Conservation (phyloP, 768 basidiomycete genomes). For the Termitomyces eurrhizus region DNA sequence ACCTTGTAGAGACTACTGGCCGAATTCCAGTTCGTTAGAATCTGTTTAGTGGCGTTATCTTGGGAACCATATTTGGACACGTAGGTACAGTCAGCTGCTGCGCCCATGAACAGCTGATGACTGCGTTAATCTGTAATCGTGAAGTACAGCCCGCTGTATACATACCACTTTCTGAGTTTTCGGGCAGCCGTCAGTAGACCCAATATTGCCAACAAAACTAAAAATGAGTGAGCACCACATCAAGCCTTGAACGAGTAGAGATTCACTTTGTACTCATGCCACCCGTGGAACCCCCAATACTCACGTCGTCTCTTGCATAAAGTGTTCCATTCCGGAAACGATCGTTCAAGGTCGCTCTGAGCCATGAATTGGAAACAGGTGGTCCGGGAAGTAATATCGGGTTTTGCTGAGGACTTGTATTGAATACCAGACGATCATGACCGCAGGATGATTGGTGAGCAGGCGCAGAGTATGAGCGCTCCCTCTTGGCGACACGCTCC, state of each 20-base stretch:
- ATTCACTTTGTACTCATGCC: slow-evolving; percentile 53
- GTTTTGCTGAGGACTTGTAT: slow-evolving; percentile 53
- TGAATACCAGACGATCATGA: slow-evolving; percentile 68
- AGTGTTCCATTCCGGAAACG: slow-evolving; percentile 30
- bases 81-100: slow-evolving; percentile 86
- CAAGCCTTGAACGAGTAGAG: neutral
- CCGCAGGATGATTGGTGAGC: slow-evolving; percentile 44
- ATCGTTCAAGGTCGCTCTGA: slow-evolving; percentile 37
- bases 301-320: slow-evolving; percentile 52
- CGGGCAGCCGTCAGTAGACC: slow-evolving; percentile 68
- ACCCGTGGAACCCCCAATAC: slow-evolving; percentile 37
- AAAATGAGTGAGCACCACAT: slow-evolving; percentile 2
- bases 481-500: slow-evolving; percentile 30
- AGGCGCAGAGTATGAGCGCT: slow-evolving; percentile 22
- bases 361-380: slow-evolving; percentile 26
- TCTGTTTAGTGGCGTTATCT: slow-evolving; percentile 66
- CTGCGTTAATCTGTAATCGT: neutral
- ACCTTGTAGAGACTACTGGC: slow-evolving; percentile 72
- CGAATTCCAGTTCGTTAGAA: slow-evolving; percentile 78
- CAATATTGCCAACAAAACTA: slow-evolving; percentile 71
- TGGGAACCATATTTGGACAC: slow-evolving; percentile 57
- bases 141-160: slow-evolving; percentile 3
- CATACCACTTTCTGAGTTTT: slow-evolving; percentile 64
- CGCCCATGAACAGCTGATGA: slow-evolving; percentile 69
- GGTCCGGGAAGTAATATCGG: slow-evolving; percentile 38